Conservation (phyloP, 2,329 filamentous ascomycete species). For the Epichloe baconii region DNA sequence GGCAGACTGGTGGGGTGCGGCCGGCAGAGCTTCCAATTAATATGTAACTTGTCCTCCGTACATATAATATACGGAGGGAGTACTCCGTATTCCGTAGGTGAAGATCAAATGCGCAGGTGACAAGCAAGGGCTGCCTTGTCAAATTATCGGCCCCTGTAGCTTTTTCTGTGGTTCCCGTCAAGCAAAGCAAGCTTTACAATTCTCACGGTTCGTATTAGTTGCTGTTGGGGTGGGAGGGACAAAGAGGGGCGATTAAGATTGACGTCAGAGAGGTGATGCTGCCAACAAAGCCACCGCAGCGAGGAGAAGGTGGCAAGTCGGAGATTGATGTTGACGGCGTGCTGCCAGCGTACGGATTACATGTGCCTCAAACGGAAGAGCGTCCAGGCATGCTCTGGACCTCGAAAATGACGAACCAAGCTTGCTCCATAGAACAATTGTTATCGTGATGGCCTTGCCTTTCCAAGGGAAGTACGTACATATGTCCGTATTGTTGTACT, state of each 20-base stretch:
- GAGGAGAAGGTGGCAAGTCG: background rate
- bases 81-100: no score
- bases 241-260: constrained; percentile 1
- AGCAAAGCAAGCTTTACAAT: background rate
- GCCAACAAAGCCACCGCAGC: background rate
- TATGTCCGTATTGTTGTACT: no score
- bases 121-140: background rate
- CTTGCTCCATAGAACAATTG: no score
- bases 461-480: no score
- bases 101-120: background rate
- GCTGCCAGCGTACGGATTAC: no score
- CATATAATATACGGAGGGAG: no score
- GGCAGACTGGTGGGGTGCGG: background rate
- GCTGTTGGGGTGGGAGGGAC: background rate
- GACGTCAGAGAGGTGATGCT: constrained; percentile 1
- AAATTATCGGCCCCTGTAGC: background rate
- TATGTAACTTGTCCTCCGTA: no score
- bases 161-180: background rate
- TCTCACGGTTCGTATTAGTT: no score
- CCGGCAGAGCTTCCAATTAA: background rate
- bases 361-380: no score
- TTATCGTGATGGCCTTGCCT: no score
- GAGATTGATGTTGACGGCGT: background rate
- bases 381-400: no score
- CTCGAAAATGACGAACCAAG: no score